Evolutionary conservation across 1,139 yeast species (phyloP), one percentile per base, ranked within the genome.

Genomic region (Candida neerlandica): DNA sequence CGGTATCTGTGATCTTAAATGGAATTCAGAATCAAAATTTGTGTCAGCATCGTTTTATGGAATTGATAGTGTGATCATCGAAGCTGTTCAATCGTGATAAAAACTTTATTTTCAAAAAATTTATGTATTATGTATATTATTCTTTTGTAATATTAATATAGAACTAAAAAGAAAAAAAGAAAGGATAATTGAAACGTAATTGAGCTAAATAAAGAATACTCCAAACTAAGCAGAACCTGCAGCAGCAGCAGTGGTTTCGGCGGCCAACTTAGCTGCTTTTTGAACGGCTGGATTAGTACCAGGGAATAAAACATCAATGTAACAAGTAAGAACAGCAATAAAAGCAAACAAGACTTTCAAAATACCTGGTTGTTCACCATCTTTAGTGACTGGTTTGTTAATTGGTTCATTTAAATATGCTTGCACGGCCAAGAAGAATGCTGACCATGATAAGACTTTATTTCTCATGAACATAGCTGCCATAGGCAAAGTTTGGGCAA

Each of bases 401-500:
- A 62, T 62, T 44, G 86, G 84, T 62, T 80, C 79, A 51, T 62
- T 78, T 59, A 81, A 70, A 62, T 63, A 80, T 4, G 78, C 59
- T 61, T 80, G 85, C 26, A 81, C 56, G 9, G 84, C 72, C 47
- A 81, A 70, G 62, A 81, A 81, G 44, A 81, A 62, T 14, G 84
- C 69, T 3, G 82, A 69, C 85, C 85, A 81, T n/a, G 84, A 73
- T 58, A 81, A 70, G 63, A 81, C 66, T 58, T 77, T 80, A 61
- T 78, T 78, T 61, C 69, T 74, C 70, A 77, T 62, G 57, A 77
- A 77, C 84, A 84, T 82, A 42, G 88, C 87, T 7, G 85, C 85
- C 86, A 84, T 81, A 35, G 89, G 88, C 69, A 83, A 77, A 16
- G 85, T 73, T 63, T 83, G 87, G 29, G 82, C 73, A 37, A 84